Evolutionary conservation across 805 yeast species (phyloP), one percentile per base, ranked within the genome.

Genomic region (Wickerhamomyces chambardii): DNA sequence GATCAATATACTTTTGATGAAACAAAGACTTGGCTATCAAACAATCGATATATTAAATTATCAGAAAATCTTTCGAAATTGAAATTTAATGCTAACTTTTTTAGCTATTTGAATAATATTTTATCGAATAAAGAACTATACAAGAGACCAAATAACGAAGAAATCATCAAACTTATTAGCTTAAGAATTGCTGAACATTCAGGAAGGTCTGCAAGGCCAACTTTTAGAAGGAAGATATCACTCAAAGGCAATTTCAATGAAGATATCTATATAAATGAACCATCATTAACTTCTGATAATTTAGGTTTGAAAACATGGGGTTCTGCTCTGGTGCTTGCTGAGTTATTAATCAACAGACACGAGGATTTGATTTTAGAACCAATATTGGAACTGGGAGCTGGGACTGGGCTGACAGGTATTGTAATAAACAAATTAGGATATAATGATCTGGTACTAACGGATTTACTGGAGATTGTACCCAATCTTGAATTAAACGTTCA

Each of bases 261-360:
- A 1, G 39, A 47, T 2, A 54, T 58, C 4, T 41, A 46, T 17
- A 56, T 90, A 21, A 66, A 68, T 38, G 98, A 90, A 50, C 97
- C 97, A 0, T 76, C 95, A 0, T 61, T 90, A 40, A 84, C 96
- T 0, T 73, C 76, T 28, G 98, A 92, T 56, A 83, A 81, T 41
- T 60, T 92, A 17, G 98, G 98, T 0, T 66, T 86, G 53, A 86
- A 90, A 42, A 90, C 98, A 0, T 90, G 98, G 98, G 98, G 97
- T 0, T 83, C 97, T 0, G 76, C 97, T 0, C 59, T 83, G 18
- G 68, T 85, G 6, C 59, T 92, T 17, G 70, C 92, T 4, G 60
- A 60, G 21, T 61, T 68, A 25, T 56, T 82, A 18, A 52, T 85
- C 4, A 53, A 68, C 6, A 45, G 53, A 19, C 48, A 51, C 9